Conservation (phyloP, 768 basidiomycete species). For the Termitomyces sp. region DNA sequence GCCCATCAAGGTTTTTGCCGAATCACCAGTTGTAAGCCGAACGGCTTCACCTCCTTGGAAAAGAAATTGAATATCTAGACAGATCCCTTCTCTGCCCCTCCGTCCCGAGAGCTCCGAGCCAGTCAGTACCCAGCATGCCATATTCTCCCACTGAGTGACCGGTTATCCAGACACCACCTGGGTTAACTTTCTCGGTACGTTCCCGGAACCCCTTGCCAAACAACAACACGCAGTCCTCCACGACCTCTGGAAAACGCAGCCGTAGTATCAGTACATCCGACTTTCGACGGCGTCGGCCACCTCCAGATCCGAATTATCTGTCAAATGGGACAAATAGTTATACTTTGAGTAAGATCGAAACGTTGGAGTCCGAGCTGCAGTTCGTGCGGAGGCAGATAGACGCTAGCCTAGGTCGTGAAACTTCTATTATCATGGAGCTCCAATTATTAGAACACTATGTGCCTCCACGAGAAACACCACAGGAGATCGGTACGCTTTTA, state of each 20-base stretch:
- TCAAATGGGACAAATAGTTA: neutral
- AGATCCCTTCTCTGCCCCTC: slow-evolving; percentile 1
- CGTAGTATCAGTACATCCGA: slow-evolving; percentile 6
- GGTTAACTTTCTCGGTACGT: slow-evolving; percentile 1
- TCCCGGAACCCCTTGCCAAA: neutral
- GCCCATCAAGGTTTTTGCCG: slow-evolving; percentile 3
- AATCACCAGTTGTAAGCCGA: slow-evolving; percentile 6
- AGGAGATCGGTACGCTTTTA: slow-evolving; percentile 7
- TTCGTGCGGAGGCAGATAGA: slow-evolving; percentile 23
- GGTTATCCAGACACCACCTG: slow-evolving; percentile 6
- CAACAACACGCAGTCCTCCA: neutral
- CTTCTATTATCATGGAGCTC: slow-evolving; percentile 21
- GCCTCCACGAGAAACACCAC: neutral
- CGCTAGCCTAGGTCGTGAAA: slow-evolving; percentile 19
- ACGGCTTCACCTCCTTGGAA: neutral
- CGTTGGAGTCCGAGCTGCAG: slow-evolving; percentile 21
- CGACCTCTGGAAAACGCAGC: slow-evolving; percentile 8
- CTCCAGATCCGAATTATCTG: neutral
- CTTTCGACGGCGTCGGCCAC: neutral
- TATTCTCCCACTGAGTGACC: neutral
- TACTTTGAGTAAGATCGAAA: slow-evolving; percentile 6
- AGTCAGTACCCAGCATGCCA: neutral
- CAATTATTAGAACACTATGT: slow-evolving; percentile 11
- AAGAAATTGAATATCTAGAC: too few relatives aligned
- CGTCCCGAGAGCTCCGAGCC: neutral